Percentiles rank a stretch among this genome's conserved stretches.
Evolutionary conservation across 352 stramenopile genomes (phyloP).

Genomic region (Globisporangium mamillatum): DNA sequence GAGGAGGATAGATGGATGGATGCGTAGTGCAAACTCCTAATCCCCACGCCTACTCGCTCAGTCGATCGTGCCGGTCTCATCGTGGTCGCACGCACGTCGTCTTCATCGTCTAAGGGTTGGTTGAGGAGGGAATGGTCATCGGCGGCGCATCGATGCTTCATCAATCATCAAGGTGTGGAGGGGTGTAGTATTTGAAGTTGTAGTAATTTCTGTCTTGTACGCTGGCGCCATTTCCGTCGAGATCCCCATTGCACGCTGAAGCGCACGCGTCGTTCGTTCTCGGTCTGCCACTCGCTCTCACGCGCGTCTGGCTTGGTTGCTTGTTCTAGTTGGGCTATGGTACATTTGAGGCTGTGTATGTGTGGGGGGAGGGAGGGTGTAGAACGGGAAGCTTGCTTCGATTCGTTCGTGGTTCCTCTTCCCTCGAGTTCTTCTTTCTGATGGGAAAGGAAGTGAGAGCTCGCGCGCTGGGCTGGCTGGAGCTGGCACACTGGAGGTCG

Average conservation of each 20-base stretch:
- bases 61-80: too few relatives aligned
- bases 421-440: neutral
- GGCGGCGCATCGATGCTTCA: neutral
- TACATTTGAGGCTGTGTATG: neutral
- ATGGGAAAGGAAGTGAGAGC: neutral
- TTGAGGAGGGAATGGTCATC: neutral
- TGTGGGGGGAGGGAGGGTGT: neutral
- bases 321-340: neutral
- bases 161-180: neutral
- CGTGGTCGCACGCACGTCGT: neutral
- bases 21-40: neutral
- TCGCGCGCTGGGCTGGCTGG: too few relatives aligned
- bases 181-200: neutral
- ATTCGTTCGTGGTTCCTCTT: neutral
- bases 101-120: neutral
- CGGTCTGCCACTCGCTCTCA: too few relatives aligned
- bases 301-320: neutral
- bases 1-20: neutral
- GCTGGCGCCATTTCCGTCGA: neutral
- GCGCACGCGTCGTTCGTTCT: neutral
- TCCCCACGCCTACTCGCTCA: neutral
- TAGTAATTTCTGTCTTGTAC: neutral
- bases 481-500: neutral
- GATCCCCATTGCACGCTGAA: neutral
- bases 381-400: neutral